Evolutionary conservation across 306 rosid species (phyloP).

Genomic region (Argentina anserina): DNA sequence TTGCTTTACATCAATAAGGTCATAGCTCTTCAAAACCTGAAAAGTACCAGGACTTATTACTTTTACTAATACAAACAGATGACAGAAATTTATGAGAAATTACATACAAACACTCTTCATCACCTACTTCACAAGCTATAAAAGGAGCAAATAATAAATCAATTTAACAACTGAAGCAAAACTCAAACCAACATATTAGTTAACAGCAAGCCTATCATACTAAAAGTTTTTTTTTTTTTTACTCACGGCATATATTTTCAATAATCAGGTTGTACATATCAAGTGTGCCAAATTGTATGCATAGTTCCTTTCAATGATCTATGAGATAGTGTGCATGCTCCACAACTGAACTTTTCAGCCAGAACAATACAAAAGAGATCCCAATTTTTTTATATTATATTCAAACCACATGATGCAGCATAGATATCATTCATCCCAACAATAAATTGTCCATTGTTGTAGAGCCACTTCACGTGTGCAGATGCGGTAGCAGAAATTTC

Average conservation of each 20-base stretch:
- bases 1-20: conserved; percentile 62
- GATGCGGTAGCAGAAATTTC: neutral
- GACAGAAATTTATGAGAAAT: neutral
- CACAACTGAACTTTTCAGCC: neutral
- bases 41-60: conserved; percentile 21
- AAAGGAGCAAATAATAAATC: neutral
- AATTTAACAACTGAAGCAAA: neutral
- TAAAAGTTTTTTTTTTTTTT: neutral
- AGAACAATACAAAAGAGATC: neutral
- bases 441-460: neutral
- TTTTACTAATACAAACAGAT: neutral
- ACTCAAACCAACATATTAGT: neutral
- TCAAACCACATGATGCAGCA: neutral
- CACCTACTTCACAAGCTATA: neutral
- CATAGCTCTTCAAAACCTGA: conserved; percentile 70
- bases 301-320: neutral
- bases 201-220: neutral
- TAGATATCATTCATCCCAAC: neutral
- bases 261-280: neutral
- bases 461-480: neutral
- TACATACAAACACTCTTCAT: neutral
- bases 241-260: neutral
- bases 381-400: neutral
- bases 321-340: neutral
- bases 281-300: neutral